These are phyloP conservation scores for Pythium rhizo-oryzae DNA, from an alignment of 352 stramenopile species.

Conservation along the genomic window DNA sequence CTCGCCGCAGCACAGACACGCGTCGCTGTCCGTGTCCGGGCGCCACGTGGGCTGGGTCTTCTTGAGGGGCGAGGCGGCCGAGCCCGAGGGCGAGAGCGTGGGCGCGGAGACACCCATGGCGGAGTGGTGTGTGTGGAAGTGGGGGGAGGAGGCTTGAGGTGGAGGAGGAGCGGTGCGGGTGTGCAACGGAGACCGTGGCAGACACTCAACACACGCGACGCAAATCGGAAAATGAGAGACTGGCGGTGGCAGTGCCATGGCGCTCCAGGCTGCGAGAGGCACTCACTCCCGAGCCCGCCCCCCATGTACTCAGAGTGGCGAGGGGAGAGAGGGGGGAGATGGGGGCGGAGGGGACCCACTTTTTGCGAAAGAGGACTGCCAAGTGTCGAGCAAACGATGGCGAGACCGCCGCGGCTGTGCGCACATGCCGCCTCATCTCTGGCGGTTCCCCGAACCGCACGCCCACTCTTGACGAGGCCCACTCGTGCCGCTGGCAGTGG, in stretches of 20 bases:
- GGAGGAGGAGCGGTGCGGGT: background rate
- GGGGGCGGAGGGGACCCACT: background rate
- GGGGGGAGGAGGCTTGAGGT: background rate
- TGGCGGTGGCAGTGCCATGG: too few species aligned
- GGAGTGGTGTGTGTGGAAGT: background rate
- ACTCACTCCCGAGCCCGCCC: too few species aligned
- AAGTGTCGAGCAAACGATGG: slow-evolving; percentile 21
- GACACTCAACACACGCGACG: slow-evolving; percentile 8
- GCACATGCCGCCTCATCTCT: slow-evolving; percentile 6
- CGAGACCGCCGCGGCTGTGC: slow-evolving; percentile 14
- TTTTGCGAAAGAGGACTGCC: too few species aligned
- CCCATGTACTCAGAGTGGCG: slow-evolving; percentile 5
- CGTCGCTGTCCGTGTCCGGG: slow-evolving; percentile 69
- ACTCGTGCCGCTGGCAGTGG: too few species aligned
- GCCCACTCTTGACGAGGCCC: too few species aligned
- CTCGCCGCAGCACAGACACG: slow-evolving; percentile 68
- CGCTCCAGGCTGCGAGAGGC: background rate
- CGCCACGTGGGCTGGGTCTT: slow-evolving; percentile 56
- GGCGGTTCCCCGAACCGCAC: slow-evolving; percentile 3
- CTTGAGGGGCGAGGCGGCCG: slow-evolving; percentile 11
- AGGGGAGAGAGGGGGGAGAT: slow-evolving; percentile 14
- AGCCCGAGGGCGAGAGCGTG: slow-evolving; percentile 13
- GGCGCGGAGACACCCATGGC: slow-evolving; percentile 23
- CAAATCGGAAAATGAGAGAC: slow-evolving; percentile 29
- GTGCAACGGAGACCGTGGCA: background rate